A percentile compares a stretch with the other conserved stretches of the same genome.
These are phyloP conservation scores for Rhizomucor miehei DNA, from an alignment of 371 early-diverging fungal genomes.

Conservation along the genomic window DNA sequence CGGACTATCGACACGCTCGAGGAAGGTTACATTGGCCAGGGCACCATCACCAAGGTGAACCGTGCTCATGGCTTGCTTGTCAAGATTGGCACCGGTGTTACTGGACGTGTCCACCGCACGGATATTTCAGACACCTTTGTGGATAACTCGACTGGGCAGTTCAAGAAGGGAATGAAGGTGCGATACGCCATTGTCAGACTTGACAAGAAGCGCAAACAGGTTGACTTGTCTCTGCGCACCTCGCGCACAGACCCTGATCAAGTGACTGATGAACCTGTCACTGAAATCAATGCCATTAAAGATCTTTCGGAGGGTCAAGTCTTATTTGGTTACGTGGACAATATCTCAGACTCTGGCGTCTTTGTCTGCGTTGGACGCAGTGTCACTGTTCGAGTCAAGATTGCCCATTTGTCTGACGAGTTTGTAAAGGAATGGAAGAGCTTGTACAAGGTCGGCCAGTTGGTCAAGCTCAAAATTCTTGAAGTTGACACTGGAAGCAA, in stretches of 20 bases:
- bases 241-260: constrained; percentile 46
- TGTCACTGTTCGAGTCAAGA: constrained; percentile 77
- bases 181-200: constrained; percentile 49
- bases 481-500: constrained; percentile 55
- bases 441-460: constrained; percentile 67
- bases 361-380: constrained; percentile 71
- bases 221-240: constrained; percentile 65
- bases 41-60: constrained; percentile 64
- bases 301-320: constrained; percentile 56
- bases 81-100: constrained; percentile 47
- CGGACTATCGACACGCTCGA: constrained; percentile 59
- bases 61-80: constrained; percentile 45
- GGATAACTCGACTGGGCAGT: constrained; percentile 47
- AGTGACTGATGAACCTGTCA: constrained; percentile 3
- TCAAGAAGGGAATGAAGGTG: constrained; percentile 50
- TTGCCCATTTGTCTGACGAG: constrained; percentile 84
- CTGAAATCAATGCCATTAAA: constrained; percentile 42
- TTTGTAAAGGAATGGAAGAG: constrained; percentile 81
- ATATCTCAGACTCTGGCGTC: constrained; percentile 68
- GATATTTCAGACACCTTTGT: constrained; percentile 59
- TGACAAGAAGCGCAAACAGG: constrained; percentile 44
- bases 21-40: constrained; percentile 61
- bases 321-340: constrained; percentile 73
- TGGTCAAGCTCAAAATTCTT: constrained; percentile 75
- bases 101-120: constrained; percentile 60